Percentiles rank a stretch among this genome's conserved stretches.
These are phyloP conservation scores for Paragyromitra xinjiangensis DNA, from an alignment of 495 filamentous ascomycete genomes.

Conservation along the genomic window DNA sequence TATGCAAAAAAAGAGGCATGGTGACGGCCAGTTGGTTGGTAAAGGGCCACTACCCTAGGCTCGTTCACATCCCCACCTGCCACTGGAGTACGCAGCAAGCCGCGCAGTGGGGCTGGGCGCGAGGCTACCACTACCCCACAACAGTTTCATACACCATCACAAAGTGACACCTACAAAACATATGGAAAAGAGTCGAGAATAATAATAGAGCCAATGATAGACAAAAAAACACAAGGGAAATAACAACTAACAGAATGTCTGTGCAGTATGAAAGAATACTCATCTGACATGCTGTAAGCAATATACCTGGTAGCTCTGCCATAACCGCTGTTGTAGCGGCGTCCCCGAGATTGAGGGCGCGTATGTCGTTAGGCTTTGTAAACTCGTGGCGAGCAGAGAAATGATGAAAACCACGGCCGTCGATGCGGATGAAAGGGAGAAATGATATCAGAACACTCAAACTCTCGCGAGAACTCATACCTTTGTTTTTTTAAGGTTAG, in stretches of 20 bases:
- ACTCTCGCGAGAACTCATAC: neutral
- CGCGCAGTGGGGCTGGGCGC: no score
- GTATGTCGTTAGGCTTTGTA: neutral
- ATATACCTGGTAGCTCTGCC: neutral
- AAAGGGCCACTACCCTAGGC: no score
- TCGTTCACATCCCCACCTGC: no score
- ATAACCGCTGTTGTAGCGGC: neutral
- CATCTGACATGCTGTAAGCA: neutral
- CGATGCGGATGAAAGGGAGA: neutral
- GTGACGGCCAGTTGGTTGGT: no score
- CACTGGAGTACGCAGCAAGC: no score
- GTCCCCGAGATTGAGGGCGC: neutral
- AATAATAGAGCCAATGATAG: no score
- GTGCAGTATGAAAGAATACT: neutral
- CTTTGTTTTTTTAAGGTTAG: neutral
- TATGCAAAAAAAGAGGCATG: no score
- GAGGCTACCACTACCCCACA: no score
- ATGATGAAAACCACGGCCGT: neutral
- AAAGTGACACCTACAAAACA: no score
- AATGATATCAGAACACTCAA: neutral
- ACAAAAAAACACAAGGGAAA: no score
- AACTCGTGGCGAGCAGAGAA: neutral
- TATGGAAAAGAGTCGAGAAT: no score
- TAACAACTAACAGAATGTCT: neutral
- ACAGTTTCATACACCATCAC: no score